Percentiles rank a stretch among this genome's conserved stretches.
Evolutionary conservation across 179 eudicot genomes (phyloP).

Genomic region (Beta corolliflora): DNA sequence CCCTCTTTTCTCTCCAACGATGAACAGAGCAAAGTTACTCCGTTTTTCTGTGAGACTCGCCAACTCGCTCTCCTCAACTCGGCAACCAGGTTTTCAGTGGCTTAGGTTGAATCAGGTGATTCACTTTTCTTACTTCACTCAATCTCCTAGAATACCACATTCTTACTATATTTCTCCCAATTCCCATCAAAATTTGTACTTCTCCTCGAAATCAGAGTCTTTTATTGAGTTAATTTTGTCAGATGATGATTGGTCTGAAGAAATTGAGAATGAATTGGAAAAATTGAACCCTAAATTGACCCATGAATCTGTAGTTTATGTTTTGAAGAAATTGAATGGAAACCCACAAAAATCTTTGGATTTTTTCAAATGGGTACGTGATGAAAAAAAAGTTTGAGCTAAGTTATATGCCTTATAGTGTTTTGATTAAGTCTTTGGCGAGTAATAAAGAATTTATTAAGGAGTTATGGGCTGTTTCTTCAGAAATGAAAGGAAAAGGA

Average conservation of each 20-base stretch:
- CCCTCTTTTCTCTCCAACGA: constrained; percentile 25
- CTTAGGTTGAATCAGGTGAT: constrained; percentile 49
- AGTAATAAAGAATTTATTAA: constrained; percentile 41
- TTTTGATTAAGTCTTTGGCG: constrained; percentile 58
- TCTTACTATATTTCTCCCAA: background rate
- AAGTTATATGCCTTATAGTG: constrained; percentile 48
- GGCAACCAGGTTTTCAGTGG: constrained; percentile 27
- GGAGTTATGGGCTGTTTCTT: constrained; percentile 64
- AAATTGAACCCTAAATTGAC: constrained; percentile 36
- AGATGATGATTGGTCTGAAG: constrained; percentile 57
- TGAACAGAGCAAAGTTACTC: constrained; percentile 51
- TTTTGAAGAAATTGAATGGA: constrained; percentile 63
- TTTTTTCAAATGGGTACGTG: constrained; percentile 75
- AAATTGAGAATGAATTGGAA: constrained; percentile 42
- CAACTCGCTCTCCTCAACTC: constrained; percentile 56
- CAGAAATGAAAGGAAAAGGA: constrained; percentile 65
- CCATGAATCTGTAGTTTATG: constrained; percentile 65
- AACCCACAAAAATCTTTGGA: constrained; percentile 55
- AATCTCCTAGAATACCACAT: constrained; percentile 28
- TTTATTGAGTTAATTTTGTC: constrained; percentile 44
- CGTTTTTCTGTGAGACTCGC: constrained; percentile 34
- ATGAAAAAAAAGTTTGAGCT: constrained; percentile 53
- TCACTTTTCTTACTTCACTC: constrained; percentile 43
- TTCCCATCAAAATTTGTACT: constrained; percentile 39
- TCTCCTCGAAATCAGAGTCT: constrained; percentile 52